phyloP scores from a whole-genome alignment of 139 green algal species.

The Eudorina sp. region DNA sequence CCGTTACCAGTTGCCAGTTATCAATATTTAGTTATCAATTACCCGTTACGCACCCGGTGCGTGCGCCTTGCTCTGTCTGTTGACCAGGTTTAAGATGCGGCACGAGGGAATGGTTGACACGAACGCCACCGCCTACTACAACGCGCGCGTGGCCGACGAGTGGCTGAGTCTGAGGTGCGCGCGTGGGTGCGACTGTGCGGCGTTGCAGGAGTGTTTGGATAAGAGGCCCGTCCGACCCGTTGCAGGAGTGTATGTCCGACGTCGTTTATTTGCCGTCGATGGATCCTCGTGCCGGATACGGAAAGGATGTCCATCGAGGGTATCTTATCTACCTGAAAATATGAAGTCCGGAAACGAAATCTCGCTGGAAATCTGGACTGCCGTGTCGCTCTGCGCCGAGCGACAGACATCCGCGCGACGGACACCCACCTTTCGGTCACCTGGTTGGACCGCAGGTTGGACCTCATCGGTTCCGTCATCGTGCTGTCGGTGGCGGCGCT shows the following conservation, averaged over 20 bases:
- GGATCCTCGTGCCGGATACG: not conserved
- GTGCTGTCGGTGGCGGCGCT: not conserved
- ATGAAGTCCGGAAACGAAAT: not conserved
- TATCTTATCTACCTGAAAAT: not conserved
- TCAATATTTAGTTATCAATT: too few relatives aligned
- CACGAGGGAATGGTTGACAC: conserved; percentile 42
- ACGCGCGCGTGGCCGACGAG: conserved; percentile 35
- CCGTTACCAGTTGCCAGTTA: too few relatives aligned
- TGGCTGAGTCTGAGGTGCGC: conserved; percentile 68
- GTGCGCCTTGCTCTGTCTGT: too few relatives aligned
- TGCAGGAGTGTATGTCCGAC: too few relatives aligned
- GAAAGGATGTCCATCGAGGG: not conserved
- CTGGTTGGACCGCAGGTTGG: conserved; percentile 64
- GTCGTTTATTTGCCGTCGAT: too few relatives aligned
- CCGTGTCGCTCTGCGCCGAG: not conserved
- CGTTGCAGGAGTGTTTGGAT: too few relatives aligned
- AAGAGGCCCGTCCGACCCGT: too few relatives aligned
- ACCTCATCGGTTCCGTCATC: conserved; percentile 66
- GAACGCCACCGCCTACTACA: conserved; percentile 45
- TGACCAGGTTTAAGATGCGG: conserved; percentile 26
- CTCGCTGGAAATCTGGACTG: not conserved
- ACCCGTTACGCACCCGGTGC: too few relatives aligned
- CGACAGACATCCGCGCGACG: too few relatives aligned
- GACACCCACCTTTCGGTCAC: too few relatives aligned
- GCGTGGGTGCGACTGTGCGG: too few relatives aligned